Evolutionary conservation across 2,329 filamentous ascomycete genomes (phyloP), one percentile per base, ranked within the genome.

Genomic region (Claviceps quebecensis): DNA sequence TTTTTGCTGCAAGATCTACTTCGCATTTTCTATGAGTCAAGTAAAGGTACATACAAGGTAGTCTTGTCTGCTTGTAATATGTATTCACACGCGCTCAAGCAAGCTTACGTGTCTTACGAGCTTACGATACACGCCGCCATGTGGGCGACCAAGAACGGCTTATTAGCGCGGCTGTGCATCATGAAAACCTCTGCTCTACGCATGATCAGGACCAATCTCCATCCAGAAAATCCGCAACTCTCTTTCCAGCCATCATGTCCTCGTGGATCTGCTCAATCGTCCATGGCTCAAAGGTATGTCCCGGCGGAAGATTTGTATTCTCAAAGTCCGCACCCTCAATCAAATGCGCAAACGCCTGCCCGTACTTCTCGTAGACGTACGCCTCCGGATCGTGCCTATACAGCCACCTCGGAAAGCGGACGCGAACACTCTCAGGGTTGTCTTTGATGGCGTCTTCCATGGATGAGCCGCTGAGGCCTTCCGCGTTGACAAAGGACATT

Each of bases 321-420:
- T 19, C n/a, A 38, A 52, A 49, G 4, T 44, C 46, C 1, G n/a
- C 4, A 3, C 46, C 45, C 4, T 14, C n/a, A 9, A 45, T 19
- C 6, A 52, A n/a, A 40, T 52, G 50, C 17, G 38, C 45, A 38
- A 39, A 49, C 14, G 48, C 52, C 36, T 51, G 40, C 3, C 39
- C 39, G 29, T 43, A 54, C 40, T 51, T 54, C 29, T 54, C 52
- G 13, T 51, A 48, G 9, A 46, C 52, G 26, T 54, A 54, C 16
- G 29, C 29, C 41, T 54, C 52, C 4, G 52, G 49, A 14, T 54
- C 52, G 41, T 54, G 52, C 29, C 23, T 23, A n/a, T 26, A 54
- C 16, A 54, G 4, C 52, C 52, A 54, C 40, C 14, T 38, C 9
- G 49, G 49, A 23, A 45, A 48, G 2, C 49, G 49, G 17, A 44